These are phyloP conservation scores for Ottelia alismoides DNA, from an alignment of 106 monocot genomes.

Conservation along the genomic window DNA sequence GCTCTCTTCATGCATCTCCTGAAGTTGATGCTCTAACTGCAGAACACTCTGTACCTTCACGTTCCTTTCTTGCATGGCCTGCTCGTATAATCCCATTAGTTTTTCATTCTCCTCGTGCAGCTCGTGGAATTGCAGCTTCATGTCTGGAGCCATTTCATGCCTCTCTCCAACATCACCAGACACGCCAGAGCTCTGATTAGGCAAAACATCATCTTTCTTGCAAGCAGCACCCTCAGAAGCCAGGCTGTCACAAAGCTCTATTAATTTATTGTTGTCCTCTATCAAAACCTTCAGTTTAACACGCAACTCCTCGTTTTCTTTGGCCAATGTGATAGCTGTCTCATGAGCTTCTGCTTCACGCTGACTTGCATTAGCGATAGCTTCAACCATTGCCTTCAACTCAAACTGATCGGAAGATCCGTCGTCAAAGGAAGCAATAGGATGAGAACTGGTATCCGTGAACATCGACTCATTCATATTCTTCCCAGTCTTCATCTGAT, in stretches of 20 bases:
- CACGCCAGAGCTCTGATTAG: not conserved
- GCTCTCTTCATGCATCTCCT: constrained; percentile 83
- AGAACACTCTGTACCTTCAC: no score
- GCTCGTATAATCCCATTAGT: no score
- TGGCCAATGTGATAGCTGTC: constrained; percentile 64
- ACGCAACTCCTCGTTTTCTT: constrained; percentile 72
- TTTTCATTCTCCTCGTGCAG: no score
- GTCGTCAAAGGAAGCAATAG: constrained; percentile 4
- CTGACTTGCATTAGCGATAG: constrained; percentile 78
- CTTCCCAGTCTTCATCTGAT: constrained; percentile 7
- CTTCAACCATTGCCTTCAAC: constrained; percentile 81
- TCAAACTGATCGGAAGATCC: constrained; percentile 41
- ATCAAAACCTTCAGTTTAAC: constrained; percentile 30
- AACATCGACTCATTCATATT: constrained; percentile 11
- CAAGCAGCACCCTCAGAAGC: constrained; percentile 3
- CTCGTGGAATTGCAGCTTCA: no score
- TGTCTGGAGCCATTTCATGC: no score
- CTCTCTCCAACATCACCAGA: not conserved
- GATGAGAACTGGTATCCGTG: not conserved
- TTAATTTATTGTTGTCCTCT: constrained; percentile 54
- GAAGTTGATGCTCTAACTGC: constrained; percentile 44
- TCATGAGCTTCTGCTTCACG: constrained; percentile 94
- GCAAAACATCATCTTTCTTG: not conserved
- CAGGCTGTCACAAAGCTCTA: constrained; percentile 44
- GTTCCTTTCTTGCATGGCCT: no score